Base-by-base conservation (phyloP, 139 green algal species). In the Picochlorum sp. region DNA sequence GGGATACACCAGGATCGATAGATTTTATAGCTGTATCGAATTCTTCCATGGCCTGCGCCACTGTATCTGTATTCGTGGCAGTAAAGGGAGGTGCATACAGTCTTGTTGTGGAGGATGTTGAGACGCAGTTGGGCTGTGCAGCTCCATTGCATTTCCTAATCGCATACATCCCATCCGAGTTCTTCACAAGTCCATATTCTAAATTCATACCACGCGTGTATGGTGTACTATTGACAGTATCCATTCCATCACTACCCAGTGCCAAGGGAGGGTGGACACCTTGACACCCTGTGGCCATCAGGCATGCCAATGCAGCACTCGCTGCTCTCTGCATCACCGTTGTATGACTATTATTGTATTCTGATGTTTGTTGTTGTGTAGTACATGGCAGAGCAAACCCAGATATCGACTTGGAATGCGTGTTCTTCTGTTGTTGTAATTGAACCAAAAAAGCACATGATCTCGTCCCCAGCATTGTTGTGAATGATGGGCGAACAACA, bases 121-220 rank as follows among this genome's bases (percentile, higher is more conserved):
- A 77, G 0, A 88, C 58, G 37, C 84, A 90, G 65, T 90, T 90
- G 6, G 79, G 79, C 50, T 90, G 87, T 4, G 80, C 58, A 34
- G 58, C 66, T 5, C 51, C 65, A 1, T 62, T 58, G 32, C 75
- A 82, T 34, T 49, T 26, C 3, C 58, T 58, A n/a, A 77, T 73
- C 23, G 34, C 9, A 41, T 41, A 41, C 34, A 41, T 41, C 34
- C 47, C n/a, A 8, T 49, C 46, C 1, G 46, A 47, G 4, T 69
- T 58, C 2, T 41, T 6, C 0, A 41, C 52, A 20, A 69, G 38
- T 10, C 71, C 69, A 46, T 75, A 75, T 41, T 68, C 24, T 16
- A 65, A 49, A 8, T n/a, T 30, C n/a, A 62, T 21, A 15, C 69
- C 69, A 26, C 23, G 32, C 34, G 61, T 26, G 28, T 66, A 75